Conservation (phyloP, 2,329 filamentous ascomycete species). For the Ascocoryne sarcoides region DNA sequence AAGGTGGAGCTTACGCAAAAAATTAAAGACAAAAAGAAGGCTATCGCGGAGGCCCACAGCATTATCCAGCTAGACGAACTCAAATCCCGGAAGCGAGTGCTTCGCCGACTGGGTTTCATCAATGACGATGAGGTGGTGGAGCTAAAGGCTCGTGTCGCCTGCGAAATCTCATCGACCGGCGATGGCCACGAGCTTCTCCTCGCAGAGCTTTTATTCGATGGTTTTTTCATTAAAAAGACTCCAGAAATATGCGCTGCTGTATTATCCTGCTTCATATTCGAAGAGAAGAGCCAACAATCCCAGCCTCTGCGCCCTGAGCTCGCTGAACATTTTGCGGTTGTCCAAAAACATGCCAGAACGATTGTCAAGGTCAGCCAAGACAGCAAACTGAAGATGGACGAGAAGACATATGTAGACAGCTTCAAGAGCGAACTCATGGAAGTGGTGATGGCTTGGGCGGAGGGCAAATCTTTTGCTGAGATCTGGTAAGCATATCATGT, state of each 20-base stretch:
- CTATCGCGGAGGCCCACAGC: constrained; percentile 74
- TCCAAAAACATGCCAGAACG: constrained; percentile 76
- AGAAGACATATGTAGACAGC: constrained; percentile 82
- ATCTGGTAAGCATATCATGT: constrained; percentile 67
- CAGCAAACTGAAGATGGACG: constrained; percentile 87
- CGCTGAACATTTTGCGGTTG: constrained; percentile 74
- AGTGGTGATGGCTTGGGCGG: constrained; percentile 85
- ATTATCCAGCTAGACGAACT: constrained; percentile 93
- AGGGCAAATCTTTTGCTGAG: constrained; percentile 80
- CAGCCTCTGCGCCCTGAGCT: constrained; percentile 73
- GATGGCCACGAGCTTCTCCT: constrained; percentile 88
- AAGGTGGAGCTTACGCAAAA: constrained; percentile 70
- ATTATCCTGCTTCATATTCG: constrained; percentile 92
- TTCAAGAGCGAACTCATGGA: constrained; percentile 98
- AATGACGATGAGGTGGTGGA: constrained; percentile 93
- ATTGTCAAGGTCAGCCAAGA: constrained; percentile 93
- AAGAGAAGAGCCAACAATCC: constrained; percentile 77
- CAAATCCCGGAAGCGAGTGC: constrained; percentile 89
- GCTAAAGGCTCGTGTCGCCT: constrained; percentile 93
- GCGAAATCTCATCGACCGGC: constrained; percentile 80
- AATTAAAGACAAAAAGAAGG: constrained; percentile 83
- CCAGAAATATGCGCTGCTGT: constrained; percentile 82
- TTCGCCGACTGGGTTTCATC: constrained; percentile 90
- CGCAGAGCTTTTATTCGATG: constrained; percentile 88
- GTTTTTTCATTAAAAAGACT: constrained; percentile 93